phyloP scores from a whole-genome alignment of 352 stramenopile genomes.

The Globisporangium camurandrum region DNA sequence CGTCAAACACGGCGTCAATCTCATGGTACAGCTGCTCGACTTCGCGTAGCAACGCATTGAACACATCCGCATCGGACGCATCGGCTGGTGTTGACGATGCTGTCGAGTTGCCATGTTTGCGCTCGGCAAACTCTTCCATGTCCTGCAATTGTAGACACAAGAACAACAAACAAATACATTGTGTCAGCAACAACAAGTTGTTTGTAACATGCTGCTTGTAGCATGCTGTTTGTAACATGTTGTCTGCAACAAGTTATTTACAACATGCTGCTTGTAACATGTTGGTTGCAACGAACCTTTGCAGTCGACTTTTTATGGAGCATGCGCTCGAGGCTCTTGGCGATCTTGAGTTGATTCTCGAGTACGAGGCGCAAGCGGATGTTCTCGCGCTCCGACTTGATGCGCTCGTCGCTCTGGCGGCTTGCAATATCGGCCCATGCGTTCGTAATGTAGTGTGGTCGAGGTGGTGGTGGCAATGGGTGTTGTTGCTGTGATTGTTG shows the following conservation, averaged over 20 bases:
- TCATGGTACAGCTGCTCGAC: slow-evolving; percentile 6
- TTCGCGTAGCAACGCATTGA: neutral
- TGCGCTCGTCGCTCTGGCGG: slow-evolving; percentile 16
- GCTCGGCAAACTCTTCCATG: slow-evolving; percentile 6
- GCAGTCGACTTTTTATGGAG: slow-evolving; percentile 8
- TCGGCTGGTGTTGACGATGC: too few species aligned
- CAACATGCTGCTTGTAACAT: too few species aligned
- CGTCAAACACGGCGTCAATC: slow-evolving; percentile 6
- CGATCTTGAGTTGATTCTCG: slow-evolving; percentile 59
- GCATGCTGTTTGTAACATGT: too few species aligned
- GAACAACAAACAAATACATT: too few species aligned
- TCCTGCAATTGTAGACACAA: neutral
- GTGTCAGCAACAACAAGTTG: too few species aligned
- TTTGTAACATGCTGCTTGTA: too few species aligned
- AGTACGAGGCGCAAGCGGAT: slow-evolving; percentile 39
- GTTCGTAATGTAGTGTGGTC: neutral
- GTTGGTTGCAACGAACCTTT: slow-evolving; percentile 1
- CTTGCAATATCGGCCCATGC: slow-evolving; percentile 14
- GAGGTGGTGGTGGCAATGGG: neutral
- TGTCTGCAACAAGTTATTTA: too few species aligned
- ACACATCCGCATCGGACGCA: neutral
- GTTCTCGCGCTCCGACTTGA: slow-evolving; percentile 51
- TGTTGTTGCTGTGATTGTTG: neutral
- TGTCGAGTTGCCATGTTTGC: neutral
- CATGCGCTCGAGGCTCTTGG: slow-evolving; percentile 28